Percentiles rank a stretch among this genome's conserved stretches.
Evolutionary conservation across 2,329 filamentous ascomycete genomes (phyloP).

Genomic region (Pseudomassariella vexata): DNA sequence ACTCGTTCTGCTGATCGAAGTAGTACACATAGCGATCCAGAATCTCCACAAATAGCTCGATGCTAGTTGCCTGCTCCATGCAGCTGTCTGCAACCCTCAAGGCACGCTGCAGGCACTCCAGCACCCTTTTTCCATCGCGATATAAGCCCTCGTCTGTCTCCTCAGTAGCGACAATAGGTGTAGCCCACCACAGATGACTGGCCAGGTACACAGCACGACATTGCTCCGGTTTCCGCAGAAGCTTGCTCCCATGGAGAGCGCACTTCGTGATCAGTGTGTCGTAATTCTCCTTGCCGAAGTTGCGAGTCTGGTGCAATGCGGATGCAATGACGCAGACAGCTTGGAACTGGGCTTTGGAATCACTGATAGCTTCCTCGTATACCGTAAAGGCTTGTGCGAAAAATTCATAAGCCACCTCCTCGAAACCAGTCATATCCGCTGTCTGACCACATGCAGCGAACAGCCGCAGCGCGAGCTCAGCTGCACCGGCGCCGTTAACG

Average conservation of each 20-base stretch:
- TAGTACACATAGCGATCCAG: conserved; percentile 98
- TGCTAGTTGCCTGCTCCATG: conserved; percentile 96
- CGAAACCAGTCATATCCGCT: conserved; percentile 83
- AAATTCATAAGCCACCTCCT: conserved; percentile 96
- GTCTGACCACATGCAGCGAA: conserved; percentile 92
- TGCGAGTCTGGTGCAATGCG: conserved; percentile 78
- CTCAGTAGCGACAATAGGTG: conserved; percentile 68
- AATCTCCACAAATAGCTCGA: conserved; percentile 97
- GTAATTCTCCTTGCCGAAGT: conserved; percentile 96
- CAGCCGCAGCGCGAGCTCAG: conserved; percentile 81
- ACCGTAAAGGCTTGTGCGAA: conserved; percentile 98
- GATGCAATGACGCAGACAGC: conserved; percentile 92
- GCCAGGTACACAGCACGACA: conserved; percentile 94
- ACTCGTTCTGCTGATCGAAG: conserved; percentile 98
- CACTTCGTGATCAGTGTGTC: conserved; percentile 98
- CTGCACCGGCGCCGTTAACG: conserved; percentile 69
- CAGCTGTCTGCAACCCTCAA: conserved; percentile 95
- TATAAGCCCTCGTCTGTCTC: conserved; percentile 81
- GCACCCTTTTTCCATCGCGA: conserved; percentile 91
- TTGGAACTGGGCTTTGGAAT: conserved; percentile 95
- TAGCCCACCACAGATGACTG: conserved; percentile 97
- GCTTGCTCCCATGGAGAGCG: conserved; percentile 90
- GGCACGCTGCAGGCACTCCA: conserved; percentile 92
- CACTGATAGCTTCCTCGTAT: conserved; percentile 93
- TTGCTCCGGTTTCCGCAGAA: conserved; percentile 96